Evolutionary conservation across 2,329 filamentous ascomycete species (phyloP).

Genomic region (Trichoderma sp.): DNA sequence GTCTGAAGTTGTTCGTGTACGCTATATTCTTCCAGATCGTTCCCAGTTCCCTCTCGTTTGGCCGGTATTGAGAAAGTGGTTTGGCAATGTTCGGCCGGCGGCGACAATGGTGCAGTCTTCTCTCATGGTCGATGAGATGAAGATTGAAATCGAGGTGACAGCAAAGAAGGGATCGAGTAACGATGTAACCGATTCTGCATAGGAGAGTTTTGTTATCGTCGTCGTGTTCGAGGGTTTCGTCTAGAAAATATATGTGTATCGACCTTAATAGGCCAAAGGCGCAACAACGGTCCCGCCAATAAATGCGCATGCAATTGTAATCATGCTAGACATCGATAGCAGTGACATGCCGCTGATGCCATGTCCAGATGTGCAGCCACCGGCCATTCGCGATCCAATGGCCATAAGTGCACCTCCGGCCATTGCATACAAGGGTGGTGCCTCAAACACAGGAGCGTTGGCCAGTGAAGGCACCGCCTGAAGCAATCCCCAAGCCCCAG

Average conservation of each 20-base stretch:
- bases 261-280: constrained; percentile 31
- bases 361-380: constrained; percentile 69
- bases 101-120: constrained; percentile 56
- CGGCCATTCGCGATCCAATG: constrained; percentile 62
- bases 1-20: constrained; percentile 52
- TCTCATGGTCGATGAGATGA: constrained; percentile 53
- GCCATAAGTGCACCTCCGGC: constrained; percentile 59
- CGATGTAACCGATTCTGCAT: neutral
- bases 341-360: constrained; percentile 68
- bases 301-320: constrained; percentile 62
- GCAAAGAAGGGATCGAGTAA: constrained; percentile 36
- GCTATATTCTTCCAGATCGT: constrained; percentile 53
- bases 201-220: neutral
- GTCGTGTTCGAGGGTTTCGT: neutral
- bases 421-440: constrained; percentile 44
- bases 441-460: constrained; percentile 30
- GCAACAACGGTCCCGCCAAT: constrained; percentile 45
- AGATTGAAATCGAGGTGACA: constrained; percentile 48
- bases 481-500: constrained; percentile 47
- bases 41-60: constrained; percentile 50
- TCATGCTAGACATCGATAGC: constrained; percentile 61
- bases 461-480: constrained; percentile 36
- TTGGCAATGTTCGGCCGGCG: constrained; percentile 52
- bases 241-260: neutral
- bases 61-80: constrained; percentile 52